These are phyloP conservation scores for Penicillium sp. DNA, from an alignment of 2,329 filamentous ascomycete genomes.

Conservation along the genomic window DNA sequence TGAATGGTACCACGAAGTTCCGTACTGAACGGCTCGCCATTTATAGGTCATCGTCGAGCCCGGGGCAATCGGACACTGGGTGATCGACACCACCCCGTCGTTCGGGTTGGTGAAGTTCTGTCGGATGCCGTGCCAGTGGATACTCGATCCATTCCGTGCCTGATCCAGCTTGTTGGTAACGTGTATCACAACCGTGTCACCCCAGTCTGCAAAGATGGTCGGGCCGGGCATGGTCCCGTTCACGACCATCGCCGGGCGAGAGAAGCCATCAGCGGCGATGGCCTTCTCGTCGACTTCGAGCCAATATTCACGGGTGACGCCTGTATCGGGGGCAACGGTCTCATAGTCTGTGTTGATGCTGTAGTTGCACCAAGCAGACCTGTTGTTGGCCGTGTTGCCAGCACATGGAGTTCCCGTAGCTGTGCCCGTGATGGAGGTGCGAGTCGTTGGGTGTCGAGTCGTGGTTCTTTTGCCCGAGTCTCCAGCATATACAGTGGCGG, in stretches of 20 bases:
- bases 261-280: constrained; percentile 27
- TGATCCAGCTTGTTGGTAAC: constrained; percentile 51
- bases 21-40: constrained; percentile 35
- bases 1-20: constrained; percentile 28
- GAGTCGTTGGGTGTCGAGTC: no score
- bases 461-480: no score
- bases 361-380: constrained; percentile 32
- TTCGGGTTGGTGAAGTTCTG: constrained; percentile 27
- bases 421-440: no score
- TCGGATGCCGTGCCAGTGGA: constrained; percentile 30
- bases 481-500: no score
- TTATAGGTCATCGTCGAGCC: constrained; percentile 33
- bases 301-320: constrained; percentile 17
- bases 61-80: constrained; percentile 37
- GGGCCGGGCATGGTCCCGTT: constrained; percentile 68
- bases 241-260: constrained; percentile 51
- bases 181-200: constrained; percentile 54
- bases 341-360: constrained; percentile 37
- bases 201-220: constrained; percentile 62
- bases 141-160: constrained; percentile 8
- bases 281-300: constrained; percentile 14
- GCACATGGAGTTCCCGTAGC: no score
- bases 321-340: constrained; percentile 19
- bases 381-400: constrained; percentile 27
- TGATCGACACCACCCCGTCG: constrained; percentile 26